These are phyloP conservation scores for Diaporthe caulivora DNA, from an alignment of 2,329 filamentous ascomycete genomes.

Conservation along the genomic window DNA sequence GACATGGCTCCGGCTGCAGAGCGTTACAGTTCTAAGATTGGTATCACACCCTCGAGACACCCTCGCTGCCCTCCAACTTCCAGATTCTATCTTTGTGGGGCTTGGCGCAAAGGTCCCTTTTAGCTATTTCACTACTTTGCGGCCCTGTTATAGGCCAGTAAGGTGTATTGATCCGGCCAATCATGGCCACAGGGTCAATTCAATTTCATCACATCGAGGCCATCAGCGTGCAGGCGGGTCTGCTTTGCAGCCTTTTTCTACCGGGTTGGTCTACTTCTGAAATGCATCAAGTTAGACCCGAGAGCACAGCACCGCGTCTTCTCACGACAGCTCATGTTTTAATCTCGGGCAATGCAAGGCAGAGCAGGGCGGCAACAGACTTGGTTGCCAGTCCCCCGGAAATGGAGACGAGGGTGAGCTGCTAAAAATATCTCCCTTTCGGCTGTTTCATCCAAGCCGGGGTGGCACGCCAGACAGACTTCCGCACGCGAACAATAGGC, in stretches of 20 bases:
- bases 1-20: constrained; percentile 23
- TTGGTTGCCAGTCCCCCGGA: constrained; percentile 5
- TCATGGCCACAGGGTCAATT: constrained; percentile 5
- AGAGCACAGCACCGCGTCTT: neutral
- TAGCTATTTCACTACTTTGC: constrained; percentile 16
- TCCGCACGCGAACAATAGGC: constrained; percentile 22
- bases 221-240: constrained; percentile 11
- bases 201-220: constrained; percentile 24
- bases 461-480: constrained; percentile 24
- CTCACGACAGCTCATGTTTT: constrained; percentile 10
- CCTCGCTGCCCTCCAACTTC: constrained; percentile 27
- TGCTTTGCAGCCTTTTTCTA: neutral
- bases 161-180: constrained; percentile 28
- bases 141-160: constrained; percentile 28
- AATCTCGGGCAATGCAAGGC: constrained; percentile 9
- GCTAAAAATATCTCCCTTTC: constrained; percentile 33
- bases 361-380: constrained; percentile 5
- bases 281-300: neutral
- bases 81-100: constrained; percentile 27
- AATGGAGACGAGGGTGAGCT: constrained; percentile 11
- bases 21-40: constrained; percentile 31
- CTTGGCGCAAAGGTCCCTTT: constrained; percentile 26
- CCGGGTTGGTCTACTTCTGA: neutral
- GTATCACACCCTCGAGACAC: constrained; percentile 33
- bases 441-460: constrained; percentile 35